These are phyloP conservation scores for Tetrahymena thermophila DNA, from an alignment of 73 alveolate species.

Conservation along the genomic window DNA sequence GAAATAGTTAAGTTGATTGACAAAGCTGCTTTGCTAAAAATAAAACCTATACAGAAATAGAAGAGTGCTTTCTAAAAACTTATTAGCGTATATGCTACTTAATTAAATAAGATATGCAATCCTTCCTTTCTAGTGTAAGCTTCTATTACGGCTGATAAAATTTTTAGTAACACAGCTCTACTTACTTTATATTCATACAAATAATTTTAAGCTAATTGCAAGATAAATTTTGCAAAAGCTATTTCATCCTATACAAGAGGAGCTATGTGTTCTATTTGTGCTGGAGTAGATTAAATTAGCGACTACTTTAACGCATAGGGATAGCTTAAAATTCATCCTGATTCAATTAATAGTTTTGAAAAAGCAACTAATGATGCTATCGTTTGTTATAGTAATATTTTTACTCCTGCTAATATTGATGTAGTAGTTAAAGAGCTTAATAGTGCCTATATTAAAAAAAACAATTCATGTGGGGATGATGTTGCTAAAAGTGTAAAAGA, in stretches of 20 bases:
- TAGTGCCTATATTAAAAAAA: not conserved
- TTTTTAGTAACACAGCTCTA: not conserved
- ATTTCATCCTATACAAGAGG: not conserved
- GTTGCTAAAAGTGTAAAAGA: not conserved
- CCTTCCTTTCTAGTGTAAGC: not conserved
- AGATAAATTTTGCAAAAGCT: not conserved
- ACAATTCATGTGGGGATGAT: not conserved
- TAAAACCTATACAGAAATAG: not conserved
- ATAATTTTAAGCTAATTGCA: not conserved
- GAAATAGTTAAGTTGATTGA: not conserved
- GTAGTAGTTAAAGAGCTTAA: not conserved
- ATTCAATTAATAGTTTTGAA: not conserved
- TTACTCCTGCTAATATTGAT: not conserved
- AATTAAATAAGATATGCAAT: not conserved
- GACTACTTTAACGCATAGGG: not conserved
- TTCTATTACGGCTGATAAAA: not conserved
- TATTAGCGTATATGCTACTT: not conserved
- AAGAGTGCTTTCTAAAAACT: not conserved
- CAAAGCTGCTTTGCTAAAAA: not conserved
- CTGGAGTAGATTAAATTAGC: not conserved
- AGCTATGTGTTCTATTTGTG: not conserved
- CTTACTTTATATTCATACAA: not conserved
- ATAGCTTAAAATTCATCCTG: not conserved
- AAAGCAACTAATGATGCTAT: not conserved
- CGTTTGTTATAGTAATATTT: not conserved